A percentile compares a stretch with the other conserved stretches of the same genome.
Conservation (phyloP, 2,329 filamentous ascomycete genomes). For the Fusarium pseudograminearum region DNA sequence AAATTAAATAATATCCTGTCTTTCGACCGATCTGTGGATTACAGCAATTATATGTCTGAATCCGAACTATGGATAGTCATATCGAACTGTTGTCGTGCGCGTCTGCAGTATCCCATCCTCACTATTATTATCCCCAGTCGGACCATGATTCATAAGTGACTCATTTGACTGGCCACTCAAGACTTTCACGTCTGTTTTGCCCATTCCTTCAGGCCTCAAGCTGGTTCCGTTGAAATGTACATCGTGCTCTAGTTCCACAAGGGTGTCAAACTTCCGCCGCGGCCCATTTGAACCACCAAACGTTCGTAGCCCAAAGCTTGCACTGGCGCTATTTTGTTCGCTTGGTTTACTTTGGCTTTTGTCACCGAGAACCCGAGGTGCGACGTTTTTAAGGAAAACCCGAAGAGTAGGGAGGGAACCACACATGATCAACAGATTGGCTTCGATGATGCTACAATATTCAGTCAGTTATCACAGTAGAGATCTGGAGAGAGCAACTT, state of each 20-base stretch:
- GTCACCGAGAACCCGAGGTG: conserved; percentile 14
- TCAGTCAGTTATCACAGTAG: fast-evolving
- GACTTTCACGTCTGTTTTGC: conserved; percentile 5
- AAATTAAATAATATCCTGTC: no score
- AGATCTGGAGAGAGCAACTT: fast-evolving
- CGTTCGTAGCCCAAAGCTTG: background rate
- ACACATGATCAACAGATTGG: conserved; percentile 17
- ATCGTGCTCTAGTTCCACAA: conserved; percentile 18
- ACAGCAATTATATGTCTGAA: background rate
- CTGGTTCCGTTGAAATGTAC: conserved; percentile 6
- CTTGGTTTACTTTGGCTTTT: background rate
- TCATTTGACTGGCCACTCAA: background rate
- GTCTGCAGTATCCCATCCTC: conserved; percentile 21
- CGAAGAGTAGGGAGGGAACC: conserved; percentile 13
- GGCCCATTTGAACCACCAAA: conserved; percentile 18
- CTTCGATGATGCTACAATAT: background rate
- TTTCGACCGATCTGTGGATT: background rate
- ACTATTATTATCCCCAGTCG: background rate
- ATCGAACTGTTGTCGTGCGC: conserved; percentile 4
- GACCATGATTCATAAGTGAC: background rate
- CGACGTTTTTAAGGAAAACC: conserved; percentile 17
- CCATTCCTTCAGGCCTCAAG: background rate
- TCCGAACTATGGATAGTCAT: background rate
- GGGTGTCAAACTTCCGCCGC: conserved; percentile 14
- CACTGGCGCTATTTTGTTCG: conserved; percentile 1